These are phyloP conservation scores for Aspergillus latus DNA, from an alignment of 2,329 filamentous ascomycete species.

Conservation along the genomic window DNA sequence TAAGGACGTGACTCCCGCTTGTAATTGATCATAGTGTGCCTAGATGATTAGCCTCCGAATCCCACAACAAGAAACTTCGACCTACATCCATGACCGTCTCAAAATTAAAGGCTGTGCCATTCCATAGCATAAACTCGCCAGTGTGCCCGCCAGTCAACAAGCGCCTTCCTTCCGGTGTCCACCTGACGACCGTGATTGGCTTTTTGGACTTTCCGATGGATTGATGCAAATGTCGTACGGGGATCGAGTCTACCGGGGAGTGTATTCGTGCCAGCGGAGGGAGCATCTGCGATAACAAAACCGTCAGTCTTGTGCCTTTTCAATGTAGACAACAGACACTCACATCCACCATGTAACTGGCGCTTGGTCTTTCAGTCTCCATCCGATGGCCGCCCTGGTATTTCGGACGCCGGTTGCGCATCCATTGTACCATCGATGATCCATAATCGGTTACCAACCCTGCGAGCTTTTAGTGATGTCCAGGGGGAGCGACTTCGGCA, in stretches of 20 bases:
- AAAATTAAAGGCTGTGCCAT: constrained; percentile 98
- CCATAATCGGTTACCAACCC: constrained; percentile 92
- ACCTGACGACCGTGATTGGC: constrained; percentile 92
- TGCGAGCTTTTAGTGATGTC: constrained; percentile 40
- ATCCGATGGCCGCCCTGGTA: constrained; percentile 70
- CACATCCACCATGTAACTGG: constrained; percentile 88
- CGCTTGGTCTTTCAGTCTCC: constrained; percentile 79
- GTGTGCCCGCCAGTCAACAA: constrained; percentile 92
- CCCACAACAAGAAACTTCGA: constrained; percentile 4
- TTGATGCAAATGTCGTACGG: constrained; percentile 94
- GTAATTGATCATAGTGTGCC: constrained; percentile 69
- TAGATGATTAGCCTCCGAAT: constrained; percentile 26
- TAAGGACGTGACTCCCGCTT: constrained; percentile 46
- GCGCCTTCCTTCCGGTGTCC: constrained; percentile 93
- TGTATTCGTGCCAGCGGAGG: constrained; percentile 75
- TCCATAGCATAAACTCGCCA: constrained; percentile 98
- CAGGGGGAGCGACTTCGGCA: neutral
- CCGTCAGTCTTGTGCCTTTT: neutral
- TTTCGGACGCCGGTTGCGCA: constrained; percentile 74
- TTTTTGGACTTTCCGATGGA: constrained; percentile 98
- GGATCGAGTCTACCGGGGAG: constrained; percentile 80
- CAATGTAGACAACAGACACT: constrained; percentile 35
- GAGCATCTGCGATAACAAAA: constrained; percentile 63
- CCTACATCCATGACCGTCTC: constrained; percentile 91
- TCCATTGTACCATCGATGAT: constrained; percentile 86